Percentiles rank a stretch among this genome's conserved stretches.
Conservation (phyloP, 2,329 filamentous ascomycete species). For the Xylariaceae sp. region DNA sequence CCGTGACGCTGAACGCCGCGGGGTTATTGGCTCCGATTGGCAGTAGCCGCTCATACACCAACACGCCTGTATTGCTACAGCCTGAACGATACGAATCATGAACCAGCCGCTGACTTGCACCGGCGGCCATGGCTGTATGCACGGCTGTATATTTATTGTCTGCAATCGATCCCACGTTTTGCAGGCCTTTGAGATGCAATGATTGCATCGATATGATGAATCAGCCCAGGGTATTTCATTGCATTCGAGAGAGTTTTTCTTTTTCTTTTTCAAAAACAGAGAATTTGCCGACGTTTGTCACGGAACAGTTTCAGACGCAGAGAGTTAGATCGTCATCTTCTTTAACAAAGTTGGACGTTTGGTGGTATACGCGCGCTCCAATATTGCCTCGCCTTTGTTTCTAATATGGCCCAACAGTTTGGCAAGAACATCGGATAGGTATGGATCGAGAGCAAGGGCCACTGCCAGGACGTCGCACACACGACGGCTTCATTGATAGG, state of each 20-base stretch:
- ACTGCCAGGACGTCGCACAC: neutral
- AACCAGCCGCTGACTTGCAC: neutral
- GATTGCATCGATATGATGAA: conserved; percentile 32
- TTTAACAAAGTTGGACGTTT: conserved; percentile 11
- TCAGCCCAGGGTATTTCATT: conserved; percentile 27
- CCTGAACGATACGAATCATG: neutral
- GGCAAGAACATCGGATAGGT: conserved; percentile 12
- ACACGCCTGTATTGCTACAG: neutral
- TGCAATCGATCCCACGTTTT: conserved; percentile 30
- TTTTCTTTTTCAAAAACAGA: neutral
- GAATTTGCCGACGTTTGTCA: conserved; percentile 18
- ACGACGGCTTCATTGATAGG: neutral
- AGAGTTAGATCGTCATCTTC: conserved; percentile 14
- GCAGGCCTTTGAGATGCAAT: conserved; percentile 28
- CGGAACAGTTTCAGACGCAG: conserved; percentile 3
- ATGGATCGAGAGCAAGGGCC: neutral
- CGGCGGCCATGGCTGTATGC: conserved; percentile 6
- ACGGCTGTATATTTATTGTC: conserved; percentile 18
- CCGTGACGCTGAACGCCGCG: conserved; percentile 33
- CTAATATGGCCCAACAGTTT: conserved; percentile 8
- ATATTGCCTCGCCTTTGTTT: conserved; percentile 1
- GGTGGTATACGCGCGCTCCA: conserved; percentile 1
- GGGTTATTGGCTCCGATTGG: conserved; percentile 32
- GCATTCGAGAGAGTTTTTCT: conserved; percentile 14
- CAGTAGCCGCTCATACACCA: conserved; percentile 19